Evolutionary conservation across 257 asterid genomes (phyloP), one percentile per base, ranked within the genome.

Genomic region (Avicennia marina): DNA sequence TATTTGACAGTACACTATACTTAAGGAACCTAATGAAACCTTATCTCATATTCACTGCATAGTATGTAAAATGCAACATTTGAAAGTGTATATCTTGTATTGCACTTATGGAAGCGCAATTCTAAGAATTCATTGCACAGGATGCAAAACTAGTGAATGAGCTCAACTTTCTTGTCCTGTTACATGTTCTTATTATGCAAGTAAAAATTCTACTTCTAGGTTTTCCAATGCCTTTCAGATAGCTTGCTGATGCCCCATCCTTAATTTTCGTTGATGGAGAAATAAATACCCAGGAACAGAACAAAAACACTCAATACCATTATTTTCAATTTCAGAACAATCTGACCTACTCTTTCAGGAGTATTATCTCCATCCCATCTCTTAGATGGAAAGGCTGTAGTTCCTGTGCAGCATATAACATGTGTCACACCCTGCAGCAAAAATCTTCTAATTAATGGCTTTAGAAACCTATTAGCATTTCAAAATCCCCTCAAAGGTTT

Each of bases 331-430:
- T 11, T 2, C 26, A 29, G 69, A 53, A 36, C 60, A 43, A 25
- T 53, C 96, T 76, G 65, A 90, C 98, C 98, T 71, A 80, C 89
- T 90, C 81, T 81, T 83, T 90, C 95, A 33, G 98, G 98, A 42
- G 98, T 85, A 69, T 90, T 90, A 69, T 87, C 95, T 58, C 98
- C 98, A 75, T 83, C 91, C 98, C 98, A 90, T 63, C 98, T 79
- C 81, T 74, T 78, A 54, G 98, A 85, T 0, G 98, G 98, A 69
- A 90, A 90, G 56, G 98, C 98, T 2, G 98, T 90, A 16, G 98
- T 90, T 34, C 98, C 98, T 0, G 95, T 87, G 79, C 95, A 85
- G 85, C 96, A 87, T 50, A 90, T 87, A 38, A 85, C 96, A 71
- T 90, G 96, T 27, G 95, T 90, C 52, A 90, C 82, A 18, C 87